Evolutionary conservation across 164 flowering plant species (phyloP).

Genomic region (Piper betle): DNA sequence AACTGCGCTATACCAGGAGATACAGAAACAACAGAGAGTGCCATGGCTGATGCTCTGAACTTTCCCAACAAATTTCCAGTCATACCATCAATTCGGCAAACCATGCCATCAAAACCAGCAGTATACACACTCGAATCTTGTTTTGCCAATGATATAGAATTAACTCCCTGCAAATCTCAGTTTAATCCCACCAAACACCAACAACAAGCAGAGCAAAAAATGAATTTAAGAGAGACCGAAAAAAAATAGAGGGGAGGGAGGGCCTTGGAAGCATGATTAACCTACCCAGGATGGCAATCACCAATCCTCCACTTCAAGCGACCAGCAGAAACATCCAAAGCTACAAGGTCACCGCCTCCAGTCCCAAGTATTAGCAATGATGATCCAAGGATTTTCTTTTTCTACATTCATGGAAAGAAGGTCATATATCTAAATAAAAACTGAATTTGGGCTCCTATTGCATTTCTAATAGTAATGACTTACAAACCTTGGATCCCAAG

Average conservation of each 20-base stretch:
- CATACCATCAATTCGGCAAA: slow-evolving; percentile 52
- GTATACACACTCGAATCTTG: slow-evolving; percentile 50
- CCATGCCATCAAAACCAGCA: slow-evolving; percentile 87
- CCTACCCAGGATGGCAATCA: slow-evolving; percentile 97
- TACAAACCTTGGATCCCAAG: slow-evolving; percentile 45
- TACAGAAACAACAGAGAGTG: slow-evolving; percentile 57
- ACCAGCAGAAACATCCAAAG: slow-evolving; percentile 75
- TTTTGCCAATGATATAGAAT: slow-evolving; percentile 46
- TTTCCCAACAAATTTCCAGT: slow-evolving; percentile 51
- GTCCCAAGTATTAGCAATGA: slow-evolving; percentile 70
- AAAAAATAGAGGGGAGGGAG: too few species aligned
- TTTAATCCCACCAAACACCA: too few species aligned
- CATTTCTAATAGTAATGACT: background rate
- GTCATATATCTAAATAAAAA: background rate
- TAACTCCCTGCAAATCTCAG: slow-evolving; percentile 49
- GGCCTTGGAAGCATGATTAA: background rate
- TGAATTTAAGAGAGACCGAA: too few species aligned
- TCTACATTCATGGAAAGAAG: slow-evolving; percentile 28
- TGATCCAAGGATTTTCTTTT: slow-evolving; percentile 44
- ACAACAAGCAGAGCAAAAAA: too few species aligned
- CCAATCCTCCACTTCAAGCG: slow-evolving; percentile 65
- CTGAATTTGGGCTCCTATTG: background rate
- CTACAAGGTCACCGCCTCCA: slow-evolving; percentile 83
- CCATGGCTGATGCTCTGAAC: slow-evolving; percentile 69
- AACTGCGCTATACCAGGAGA: slow-evolving; percentile 48